These are phyloP conservation scores for Hymenoscyphus infarciens DNA, from an alignment of 2,329 filamentous ascomycete genomes.

Conservation along the genomic window DNA sequence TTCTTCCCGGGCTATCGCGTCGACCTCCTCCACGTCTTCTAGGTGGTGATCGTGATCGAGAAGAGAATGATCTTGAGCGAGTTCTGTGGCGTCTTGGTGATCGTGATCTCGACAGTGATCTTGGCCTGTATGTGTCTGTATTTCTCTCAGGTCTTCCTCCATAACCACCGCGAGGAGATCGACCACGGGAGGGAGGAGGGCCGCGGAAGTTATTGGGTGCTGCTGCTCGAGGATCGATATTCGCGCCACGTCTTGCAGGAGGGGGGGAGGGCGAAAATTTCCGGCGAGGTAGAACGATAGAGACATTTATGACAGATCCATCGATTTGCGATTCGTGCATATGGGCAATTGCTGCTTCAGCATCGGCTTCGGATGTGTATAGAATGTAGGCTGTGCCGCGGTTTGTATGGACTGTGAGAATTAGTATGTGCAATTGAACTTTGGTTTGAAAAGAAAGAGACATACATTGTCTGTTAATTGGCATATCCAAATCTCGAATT, in stretches of 20 bases:
- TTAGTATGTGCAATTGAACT: background rate
- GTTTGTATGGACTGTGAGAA: slow-evolving; percentile 70
- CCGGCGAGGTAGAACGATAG: slow-evolving; percentile 36
- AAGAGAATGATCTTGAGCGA: slow-evolving; percentile 39
- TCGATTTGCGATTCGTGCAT: slow-evolving; percentile 90
- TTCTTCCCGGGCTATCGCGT: slow-evolving; percentile 30
- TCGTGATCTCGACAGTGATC: slow-evolving; percentile 40
- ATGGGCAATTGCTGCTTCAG: slow-evolving; percentile 84
- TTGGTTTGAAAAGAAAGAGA: background rate
- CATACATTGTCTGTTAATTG: slow-evolving; percentile 81
- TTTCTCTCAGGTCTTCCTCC: slow-evolving; percentile 29
- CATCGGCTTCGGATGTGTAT: slow-evolving; percentile 71
- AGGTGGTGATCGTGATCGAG: slow-evolving; percentile 37
- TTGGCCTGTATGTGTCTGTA: slow-evolving; percentile 36
- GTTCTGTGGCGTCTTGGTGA: slow-evolving; percentile 39
- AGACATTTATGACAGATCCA: slow-evolving; percentile 36
- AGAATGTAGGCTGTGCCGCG: slow-evolving; percentile 92
- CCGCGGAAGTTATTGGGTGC: slow-evolving; percentile 24
- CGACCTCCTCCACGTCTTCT: slow-evolving; percentile 31
- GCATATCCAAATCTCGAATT: slow-evolving; percentile 84
- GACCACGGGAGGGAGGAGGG: slow-evolving; percentile 27
- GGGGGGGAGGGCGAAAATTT: slow-evolving; percentile 81
- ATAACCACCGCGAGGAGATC: slow-evolving; percentile 28
- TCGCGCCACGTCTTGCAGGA: slow-evolving; percentile 59
- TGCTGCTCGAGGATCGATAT: slow-evolving; percentile 51